These are phyloP conservation scores for Leccinum fallax DNA, from an alignment of 1,284 basidiomycete species.

Conservation along the genomic window DNA sequence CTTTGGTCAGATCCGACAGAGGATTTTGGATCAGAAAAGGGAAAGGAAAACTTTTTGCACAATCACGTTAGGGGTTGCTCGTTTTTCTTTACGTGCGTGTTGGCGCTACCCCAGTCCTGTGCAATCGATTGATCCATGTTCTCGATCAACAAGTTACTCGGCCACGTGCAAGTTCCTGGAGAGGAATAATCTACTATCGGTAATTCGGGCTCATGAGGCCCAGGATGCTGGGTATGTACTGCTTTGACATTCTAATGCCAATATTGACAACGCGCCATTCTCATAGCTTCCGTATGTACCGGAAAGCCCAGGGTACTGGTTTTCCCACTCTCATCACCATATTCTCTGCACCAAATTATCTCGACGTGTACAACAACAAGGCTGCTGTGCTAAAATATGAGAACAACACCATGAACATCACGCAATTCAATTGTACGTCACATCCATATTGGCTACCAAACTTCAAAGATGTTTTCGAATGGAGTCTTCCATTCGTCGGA, in stretches of 20 bases:
- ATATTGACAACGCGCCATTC: neutral
- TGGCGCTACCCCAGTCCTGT: neutral
- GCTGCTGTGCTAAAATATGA: conserved; percentile 96
- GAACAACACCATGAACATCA: conserved; percentile 95
- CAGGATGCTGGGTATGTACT: conserved; percentile 88
- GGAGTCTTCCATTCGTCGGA: conserved; percentile 88
- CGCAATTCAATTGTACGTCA: conserved; percentile 93
- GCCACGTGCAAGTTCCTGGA: conserved; percentile 94
- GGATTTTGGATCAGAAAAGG: conserved; percentile 92
- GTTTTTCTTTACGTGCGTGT: conserved; percentile 87
- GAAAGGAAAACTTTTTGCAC: conserved; percentile 82
- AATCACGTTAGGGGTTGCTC: conserved; percentile 94
- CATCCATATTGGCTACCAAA: conserved; percentile 95
- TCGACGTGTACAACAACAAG: conserved; percentile 96
- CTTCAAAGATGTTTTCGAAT: conserved; percentile 94
- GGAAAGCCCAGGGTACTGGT: conserved; percentile 92
- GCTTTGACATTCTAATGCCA: neutral
- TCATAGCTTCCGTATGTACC: conserved; percentile 89
- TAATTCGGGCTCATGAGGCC: conserved; percentile 93
- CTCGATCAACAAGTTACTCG: conserved; percentile 17
- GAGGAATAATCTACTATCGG: conserved; percentile 87
- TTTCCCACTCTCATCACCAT: conserved; percentile 96
- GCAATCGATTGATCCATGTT: conserved; percentile 3
- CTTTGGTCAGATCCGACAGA: conserved; percentile 95
- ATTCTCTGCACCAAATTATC: conserved; percentile 94